Base-by-base conservation (phyloP, 176 grass and related monocot species). In the Musa beccarii region DNA sequence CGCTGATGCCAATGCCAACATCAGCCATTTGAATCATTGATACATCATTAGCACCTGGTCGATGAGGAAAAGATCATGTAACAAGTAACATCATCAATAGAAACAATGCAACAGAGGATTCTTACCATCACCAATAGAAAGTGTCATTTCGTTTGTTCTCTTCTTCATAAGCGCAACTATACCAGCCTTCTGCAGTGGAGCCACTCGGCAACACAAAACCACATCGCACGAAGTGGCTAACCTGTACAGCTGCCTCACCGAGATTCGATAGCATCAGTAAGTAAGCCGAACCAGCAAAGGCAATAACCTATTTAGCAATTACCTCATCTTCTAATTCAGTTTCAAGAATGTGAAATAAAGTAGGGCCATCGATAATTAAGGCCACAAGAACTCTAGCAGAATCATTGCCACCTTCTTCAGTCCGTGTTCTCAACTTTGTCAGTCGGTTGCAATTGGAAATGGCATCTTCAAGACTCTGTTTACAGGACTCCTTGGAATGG, bases 1-100 rank as follows among this genome's bases (percentile, higher is more conserved):
- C 90, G 72, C 85, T 97, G 13, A 97, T 97, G 64, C 93, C 87
- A 85, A 92, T 78, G 54, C 89, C 87, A 71, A 92, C 84, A 83
- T 90, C 93, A 78, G 92, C 89, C 89, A 88, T 96, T 92, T 96
- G 87, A 26, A 96, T 92, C 93, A 92, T 96, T 55, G 93, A 96
- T 72, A 96, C 93, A 76, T 96, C 87, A 88, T 96, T 96, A 73
- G 93, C 93, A 49, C 93, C 93, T 96, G 69, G 82, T 25, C 11
- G 7, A 34, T 25, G 66, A 11, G 54, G 7, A 1, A 15, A 12
- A 22, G n/a, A 66, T 43, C 34, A 43, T 43, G 34, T 43, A 43
- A 43, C 34, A 43, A 43, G 34, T 43, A 43, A 43, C 34, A 43
- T 6, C 3, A 6, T 4, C 34, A 43, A 43, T 6, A 43, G 3